These are phyloP conservation scores for Bipolaris oryzae DNA, from an alignment of 2,329 filamentous ascomycete genomes.

Conservation along the genomic window DNA sequence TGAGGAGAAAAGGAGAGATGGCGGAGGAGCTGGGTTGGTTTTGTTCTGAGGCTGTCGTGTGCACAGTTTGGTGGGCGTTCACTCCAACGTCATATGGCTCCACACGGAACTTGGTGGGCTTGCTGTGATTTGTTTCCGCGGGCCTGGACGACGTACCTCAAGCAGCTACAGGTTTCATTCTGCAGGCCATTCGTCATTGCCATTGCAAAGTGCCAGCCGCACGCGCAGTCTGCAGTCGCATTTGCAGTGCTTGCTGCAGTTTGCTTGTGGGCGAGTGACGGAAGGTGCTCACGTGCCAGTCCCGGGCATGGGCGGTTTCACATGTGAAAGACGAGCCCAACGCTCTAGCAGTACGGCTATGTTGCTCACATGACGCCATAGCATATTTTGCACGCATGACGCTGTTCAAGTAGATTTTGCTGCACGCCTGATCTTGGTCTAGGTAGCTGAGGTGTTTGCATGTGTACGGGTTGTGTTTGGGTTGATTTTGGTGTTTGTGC, in stretches of 20 bases:
- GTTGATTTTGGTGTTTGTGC: not conserved
- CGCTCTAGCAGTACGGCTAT: not conserved
- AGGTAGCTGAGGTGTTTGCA: too few species aligned
- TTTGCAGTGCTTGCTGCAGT: constrained; percentile 1
- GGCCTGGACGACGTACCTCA: constrained; percentile 10
- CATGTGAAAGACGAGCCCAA: constrained; percentile 20
- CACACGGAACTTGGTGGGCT: constrained; percentile 3
- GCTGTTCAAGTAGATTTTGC: not conserved
- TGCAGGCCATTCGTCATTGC: constrained; percentile 19
- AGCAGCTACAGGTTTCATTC: constrained; percentile 19
- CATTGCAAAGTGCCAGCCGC: constrained; percentile 6
- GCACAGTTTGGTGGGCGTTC: constrained; percentile 21
- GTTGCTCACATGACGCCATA: constrained; percentile 20
- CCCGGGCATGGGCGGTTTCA: constrained; percentile 15
- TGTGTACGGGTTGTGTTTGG: not conserved
- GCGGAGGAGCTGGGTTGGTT: constrained; percentile 9
- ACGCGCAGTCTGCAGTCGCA: not conserved
- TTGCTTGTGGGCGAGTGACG: not conserved
- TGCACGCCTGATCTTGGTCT: not conserved
- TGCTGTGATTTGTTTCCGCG: constrained; percentile 15
- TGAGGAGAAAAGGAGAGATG: not conserved
- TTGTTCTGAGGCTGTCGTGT: constrained; percentile 24
- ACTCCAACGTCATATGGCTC: constrained; percentile 16
- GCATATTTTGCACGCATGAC: not conserved
- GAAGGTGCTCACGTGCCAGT: constrained; percentile 3